Evolutionary conservation across 2,329 filamentous ascomycete species (phyloP).

Genomic region (Hypocreales sp.): DNA sequence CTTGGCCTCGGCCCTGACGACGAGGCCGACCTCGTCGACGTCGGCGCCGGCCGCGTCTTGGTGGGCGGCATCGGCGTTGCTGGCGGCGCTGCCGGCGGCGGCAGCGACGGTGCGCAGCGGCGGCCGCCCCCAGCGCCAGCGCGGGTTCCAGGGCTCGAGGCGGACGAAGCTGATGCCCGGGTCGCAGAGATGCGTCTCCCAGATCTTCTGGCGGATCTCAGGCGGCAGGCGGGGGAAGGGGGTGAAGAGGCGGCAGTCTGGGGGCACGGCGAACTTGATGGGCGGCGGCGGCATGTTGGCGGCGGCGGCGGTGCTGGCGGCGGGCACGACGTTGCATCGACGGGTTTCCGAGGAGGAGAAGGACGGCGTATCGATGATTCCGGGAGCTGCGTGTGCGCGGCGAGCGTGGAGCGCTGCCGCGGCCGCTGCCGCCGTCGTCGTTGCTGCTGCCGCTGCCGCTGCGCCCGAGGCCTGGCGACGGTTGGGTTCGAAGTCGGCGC

Average conservation of each 20-base stretch:
- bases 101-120: neutral
- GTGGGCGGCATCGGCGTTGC: neutral
- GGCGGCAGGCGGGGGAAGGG: conserved; percentile 16
- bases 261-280: conserved; percentile 16
- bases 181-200: conserved; percentile 13
- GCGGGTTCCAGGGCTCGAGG: conserved; percentile 8
- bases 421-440: no score
- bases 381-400: no score
- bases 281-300: neutral
- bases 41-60: neutral
- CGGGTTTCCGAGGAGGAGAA: no score
- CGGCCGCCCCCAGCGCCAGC: conserved; percentile 9
- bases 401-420: no score
- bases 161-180: conserved; percentile 21
- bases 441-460: no score
- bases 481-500: no score
- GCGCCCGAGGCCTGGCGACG: no score
- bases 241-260: conserved; percentile 14
- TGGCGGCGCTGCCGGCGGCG: neutral
- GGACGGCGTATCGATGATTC: no score
- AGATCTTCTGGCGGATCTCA: conserved; percentile 19
- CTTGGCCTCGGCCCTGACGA: conserved; percentile 8
- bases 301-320: neutral
- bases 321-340: neutral
- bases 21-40: conserved; percentile 3